Evolutionary conservation across 164 flowering plant genomes (phyloP).

Genomic region (Aristolochia fimbriata): DNA sequence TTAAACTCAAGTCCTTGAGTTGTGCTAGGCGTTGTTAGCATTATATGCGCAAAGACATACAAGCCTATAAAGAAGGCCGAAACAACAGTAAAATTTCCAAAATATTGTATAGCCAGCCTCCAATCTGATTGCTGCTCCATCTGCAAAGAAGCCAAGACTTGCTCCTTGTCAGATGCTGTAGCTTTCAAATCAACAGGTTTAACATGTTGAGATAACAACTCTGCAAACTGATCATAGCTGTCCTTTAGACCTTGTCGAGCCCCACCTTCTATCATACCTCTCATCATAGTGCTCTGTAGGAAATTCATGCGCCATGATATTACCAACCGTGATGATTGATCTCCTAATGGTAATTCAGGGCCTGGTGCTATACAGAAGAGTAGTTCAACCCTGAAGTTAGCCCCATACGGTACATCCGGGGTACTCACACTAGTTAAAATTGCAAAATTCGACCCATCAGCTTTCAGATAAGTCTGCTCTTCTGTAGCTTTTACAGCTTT

Average conservation of each 20-base stretch:
- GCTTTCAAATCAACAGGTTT: constrained; percentile 55
- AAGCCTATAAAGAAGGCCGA: constrained; percentile 57
- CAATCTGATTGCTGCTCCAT: constrained; percentile 66
- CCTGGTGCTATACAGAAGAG: constrained; percentile 81
- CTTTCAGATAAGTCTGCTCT: constrained; percentile 77
- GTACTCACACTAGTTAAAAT: constrained; percentile 63
- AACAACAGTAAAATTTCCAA: constrained; percentile 65
- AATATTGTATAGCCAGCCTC: constrained; percentile 71
- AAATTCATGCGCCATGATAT: constrained; percentile 91
- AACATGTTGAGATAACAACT: constrained; percentile 41
- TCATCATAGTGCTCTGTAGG: constrained; percentile 90
- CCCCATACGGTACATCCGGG: constrained; percentile 83
- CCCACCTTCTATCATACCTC: constrained; percentile 88
- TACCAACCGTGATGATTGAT: constrained; percentile 57
- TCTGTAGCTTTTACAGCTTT: constrained; percentile 84
- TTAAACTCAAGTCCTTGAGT: constrained; percentile 89
- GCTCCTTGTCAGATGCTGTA: constrained; percentile 57
- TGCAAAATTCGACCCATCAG: constrained; percentile 70
- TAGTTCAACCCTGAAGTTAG: constrained; percentile 57
- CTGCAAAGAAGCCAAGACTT: constrained; percentile 69
- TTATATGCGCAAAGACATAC: constrained; percentile 59
- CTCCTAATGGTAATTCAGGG: constrained; percentile 73
- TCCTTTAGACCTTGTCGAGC: constrained; percentile 81
- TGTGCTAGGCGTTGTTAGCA: constrained; percentile 46
- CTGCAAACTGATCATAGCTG: constrained; percentile 50